Evolutionary conservation across 331 rosid species (phyloP).

Genomic region (Pyracantha coccinea): DNA sequence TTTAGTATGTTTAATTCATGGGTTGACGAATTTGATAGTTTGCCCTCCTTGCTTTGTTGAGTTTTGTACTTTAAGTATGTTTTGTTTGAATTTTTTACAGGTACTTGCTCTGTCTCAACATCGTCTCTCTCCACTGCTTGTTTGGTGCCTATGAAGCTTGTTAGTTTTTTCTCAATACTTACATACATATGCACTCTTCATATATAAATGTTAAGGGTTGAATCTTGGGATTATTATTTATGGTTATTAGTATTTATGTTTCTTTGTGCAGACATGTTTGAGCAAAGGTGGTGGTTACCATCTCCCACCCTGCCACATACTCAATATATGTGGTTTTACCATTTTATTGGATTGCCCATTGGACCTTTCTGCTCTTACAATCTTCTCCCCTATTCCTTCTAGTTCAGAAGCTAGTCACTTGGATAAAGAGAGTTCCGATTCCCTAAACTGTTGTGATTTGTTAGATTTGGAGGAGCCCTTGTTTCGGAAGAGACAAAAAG

Average conservation of each 20-base stretch:
- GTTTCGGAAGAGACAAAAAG: constrained; percentile 34
- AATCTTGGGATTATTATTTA: background rate
- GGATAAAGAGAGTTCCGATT: constrained; percentile 12
- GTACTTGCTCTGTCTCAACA: background rate
- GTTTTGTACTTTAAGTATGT: background rate
- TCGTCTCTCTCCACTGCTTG: background rate
- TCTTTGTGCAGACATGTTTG: constrained; percentile 47
- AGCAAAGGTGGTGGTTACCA: constrained; percentile 70
- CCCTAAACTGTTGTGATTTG: constrained; percentile 7
- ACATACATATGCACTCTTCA: background rate
- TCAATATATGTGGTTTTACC: constrained; percentile 55
- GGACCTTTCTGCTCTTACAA: constrained; percentile 65
- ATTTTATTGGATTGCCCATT: constrained; percentile 76
- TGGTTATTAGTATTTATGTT: background rate
- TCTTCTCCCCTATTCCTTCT: constrained; percentile 65
- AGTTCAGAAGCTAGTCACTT: constrained; percentile 15
- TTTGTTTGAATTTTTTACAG: background rate
- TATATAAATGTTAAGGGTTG: background rate
- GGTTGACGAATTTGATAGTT: background rate
- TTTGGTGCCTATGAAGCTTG: constrained; percentile 1
- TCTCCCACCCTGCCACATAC: constrained; percentile 74
- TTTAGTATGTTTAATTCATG: background rate
- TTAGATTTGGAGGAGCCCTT: constrained; percentile 18
- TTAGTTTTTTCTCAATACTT: background rate
- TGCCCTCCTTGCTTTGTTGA: background rate